Evolutionary conservation across 2,329 filamentous ascomycete genomes (phyloP).

Genomic region (Aureobasidium sp.): DNA sequence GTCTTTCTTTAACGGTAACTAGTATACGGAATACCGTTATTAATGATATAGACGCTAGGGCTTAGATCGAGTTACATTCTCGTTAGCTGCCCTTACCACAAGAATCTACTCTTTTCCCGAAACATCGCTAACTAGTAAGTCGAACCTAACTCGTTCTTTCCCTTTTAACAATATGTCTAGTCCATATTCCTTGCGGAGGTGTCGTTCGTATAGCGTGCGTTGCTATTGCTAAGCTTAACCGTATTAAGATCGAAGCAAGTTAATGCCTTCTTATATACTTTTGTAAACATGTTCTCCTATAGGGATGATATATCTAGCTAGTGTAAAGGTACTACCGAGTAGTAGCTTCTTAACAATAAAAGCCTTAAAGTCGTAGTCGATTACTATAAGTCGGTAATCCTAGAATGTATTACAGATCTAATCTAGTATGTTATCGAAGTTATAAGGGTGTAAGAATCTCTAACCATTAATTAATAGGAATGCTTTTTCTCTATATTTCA

Average conservation of each 20-base stretch:
- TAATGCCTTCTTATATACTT: background rate
- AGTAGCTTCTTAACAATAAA: background rate
- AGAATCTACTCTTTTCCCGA: slow-evolving; percentile 1
- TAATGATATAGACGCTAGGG: slow-evolving; percentile 1
- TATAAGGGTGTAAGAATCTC: too few species aligned
- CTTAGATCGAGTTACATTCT: slow-evolving; percentile 3
- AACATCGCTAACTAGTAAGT: background rate
- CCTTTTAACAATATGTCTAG: background rate
- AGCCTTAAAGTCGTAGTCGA: background rate
- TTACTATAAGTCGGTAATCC: too few species aligned
- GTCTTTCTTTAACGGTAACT: background rate
- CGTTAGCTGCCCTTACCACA: background rate
- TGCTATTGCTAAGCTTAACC: background rate
- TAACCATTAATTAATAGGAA: too few species aligned
- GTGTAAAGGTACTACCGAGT: slow-evolving; percentile 2
- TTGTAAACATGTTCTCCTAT: background rate
- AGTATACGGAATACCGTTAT: background rate
- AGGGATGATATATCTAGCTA: background rate
- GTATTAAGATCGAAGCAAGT: background rate
- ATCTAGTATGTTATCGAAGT: too few species aligned
- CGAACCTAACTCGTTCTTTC: background rate
- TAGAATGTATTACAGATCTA: too few species aligned
- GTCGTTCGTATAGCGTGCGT: background rate
- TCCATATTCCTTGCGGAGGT: background rate
- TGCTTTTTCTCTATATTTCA: too few species aligned